Evolutionary conservation across 352 stramenopile species (phyloP).

Genomic region (Phytophthora foliorum): DNA sequence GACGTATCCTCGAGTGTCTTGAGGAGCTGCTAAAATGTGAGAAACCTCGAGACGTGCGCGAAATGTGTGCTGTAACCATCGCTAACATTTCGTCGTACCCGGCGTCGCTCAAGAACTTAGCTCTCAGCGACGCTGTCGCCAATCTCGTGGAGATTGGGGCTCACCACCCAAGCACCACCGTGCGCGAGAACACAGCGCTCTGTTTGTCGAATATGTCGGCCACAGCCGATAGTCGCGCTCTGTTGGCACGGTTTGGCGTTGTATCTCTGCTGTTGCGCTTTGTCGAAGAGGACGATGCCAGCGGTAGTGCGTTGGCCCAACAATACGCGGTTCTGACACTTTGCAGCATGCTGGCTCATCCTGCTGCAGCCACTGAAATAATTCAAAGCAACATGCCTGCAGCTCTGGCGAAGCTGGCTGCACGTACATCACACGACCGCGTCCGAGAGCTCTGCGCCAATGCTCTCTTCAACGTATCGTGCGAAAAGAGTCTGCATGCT

Average conservation of each 20-base stretch:
- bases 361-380: constrained; percentile 64
- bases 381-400: constrained; percentile 75
- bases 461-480: constrained; percentile 87
- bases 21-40: constrained; percentile 81
- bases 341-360: constrained; percentile 72
- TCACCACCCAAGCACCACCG: constrained; percentile 50
- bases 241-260: constrained; percentile 71
- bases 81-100: constrained; percentile 81
- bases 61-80: constrained; percentile 79
- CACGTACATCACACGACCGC: constrained; percentile 53
- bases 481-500: constrained; percentile 68
- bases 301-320: constrained; percentile 53
- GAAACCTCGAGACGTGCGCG: constrained; percentile 64
- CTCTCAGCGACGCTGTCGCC: constrained; percentile 68
- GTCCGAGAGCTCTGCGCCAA: constrained; percentile 79
- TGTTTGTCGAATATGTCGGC: constrained; percentile 81
- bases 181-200: constrained; percentile 82
- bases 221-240: constrained; percentile 62
- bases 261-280: constrained; percentile 79
- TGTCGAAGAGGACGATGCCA: constrained; percentile 55
- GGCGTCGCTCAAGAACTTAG: constrained; percentile 71
- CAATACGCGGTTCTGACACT: constrained; percentile 79
- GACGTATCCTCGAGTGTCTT: constrained; percentile 75
- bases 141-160: constrained; percentile 71
- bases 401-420: constrained; percentile 59